Base-by-base conservation (phyloP, 2,329 filamentous ascomycete genomes). In the Bimuria novae-zelandiae region DNA sequence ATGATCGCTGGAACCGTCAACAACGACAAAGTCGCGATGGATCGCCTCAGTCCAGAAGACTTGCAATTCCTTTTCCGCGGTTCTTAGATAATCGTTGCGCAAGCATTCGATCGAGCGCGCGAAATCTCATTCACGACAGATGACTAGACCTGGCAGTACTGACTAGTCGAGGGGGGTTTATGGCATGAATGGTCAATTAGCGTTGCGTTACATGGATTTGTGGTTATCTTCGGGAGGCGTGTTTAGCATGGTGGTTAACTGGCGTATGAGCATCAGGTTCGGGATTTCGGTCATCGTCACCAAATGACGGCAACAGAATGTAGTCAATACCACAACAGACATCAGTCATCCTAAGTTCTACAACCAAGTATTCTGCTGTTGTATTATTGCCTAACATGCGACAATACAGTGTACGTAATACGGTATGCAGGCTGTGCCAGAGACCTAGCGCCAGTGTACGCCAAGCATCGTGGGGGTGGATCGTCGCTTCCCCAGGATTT, bases 1-100 rank as follows among this genome's bases (percentile, higher is more conserved):
- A 93, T 99, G 90, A 99, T 99, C 69, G 90, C 93, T 64, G 92
- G 92, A 23, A 99, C 94, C 0, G 92, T 99, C 73, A 97, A 97
- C 73, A 89, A 90, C 37, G 93, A 97, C 70, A 88, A 94, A 64
- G 83, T 89, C 40, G 91, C 93, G 0, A 90, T 97, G 84, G 91
- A 97, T 71, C 93, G 92, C 51, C 79, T 99, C 56, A 95, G 87
- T 12, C 87, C 90, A 0, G 89, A 93, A 72, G 94, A 99, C 70
- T 89, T 99, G 83, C 90, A 96, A 75, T 99, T 99, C 76, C 79
- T 99, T 60, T 99, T 99, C 83, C 85, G 92, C 30, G 92, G 92
- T 44, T 82, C 77, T 43, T 87, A 74, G 65, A 46, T 4, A 7
- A 32, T 44, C 5, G 27, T 7, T 21, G 27, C 16, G 16, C 29